Percentiles rank a stretch among this genome's conserved stretches.
These are phyloP conservation scores for Phlebiopsis gigantea DNA, from an alignment of 768 basidiomycete species.

Conservation along the genomic window DNA sequence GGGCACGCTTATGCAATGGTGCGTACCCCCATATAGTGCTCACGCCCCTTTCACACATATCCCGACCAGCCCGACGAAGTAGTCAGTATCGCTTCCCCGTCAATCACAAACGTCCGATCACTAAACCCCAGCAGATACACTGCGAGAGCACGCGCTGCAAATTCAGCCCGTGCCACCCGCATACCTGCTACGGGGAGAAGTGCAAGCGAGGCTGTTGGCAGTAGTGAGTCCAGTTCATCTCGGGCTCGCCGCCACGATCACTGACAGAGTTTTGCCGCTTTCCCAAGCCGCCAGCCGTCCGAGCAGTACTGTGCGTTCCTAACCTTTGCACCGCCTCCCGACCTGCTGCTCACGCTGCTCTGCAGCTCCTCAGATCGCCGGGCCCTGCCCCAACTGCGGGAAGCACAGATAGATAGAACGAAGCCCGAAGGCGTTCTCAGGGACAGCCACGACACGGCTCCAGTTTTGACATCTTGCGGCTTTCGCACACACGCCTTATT, in stretches of 20 bases:
- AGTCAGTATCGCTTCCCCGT: neutral
- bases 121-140: constrained; percentile 7
- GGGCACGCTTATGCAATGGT: constrained; percentile 22
- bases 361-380: constrained; percentile 13
- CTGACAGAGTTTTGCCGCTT: neutral
- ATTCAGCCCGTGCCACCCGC: constrained; percentile 21
- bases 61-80: constrained; percentile 19
- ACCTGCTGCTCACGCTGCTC: neutral
- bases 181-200: constrained; percentile 14
- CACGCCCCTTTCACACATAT: no score
- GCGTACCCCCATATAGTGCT: neutral
- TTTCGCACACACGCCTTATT: no score
- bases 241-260: neutral
- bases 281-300: constrained; percentile 20
- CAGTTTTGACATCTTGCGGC: no score
- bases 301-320: constrained; percentile 22
- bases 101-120: neutral
- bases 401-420: neutral
- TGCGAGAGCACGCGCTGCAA: constrained; percentile 21
- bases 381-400: constrained; percentile 12
- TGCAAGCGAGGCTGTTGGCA: constrained; percentile 24
- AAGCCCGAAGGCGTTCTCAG: neutral
- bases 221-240: constrained; percentile 14
- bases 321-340: neutral
- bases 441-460: neutral